A percentile compares a stretch with the other conserved stretches of the same genome.
Evolutionary conservation across 1,139 yeast genomes (phyloP).

Genomic region (Taphrina sp.): DNA sequence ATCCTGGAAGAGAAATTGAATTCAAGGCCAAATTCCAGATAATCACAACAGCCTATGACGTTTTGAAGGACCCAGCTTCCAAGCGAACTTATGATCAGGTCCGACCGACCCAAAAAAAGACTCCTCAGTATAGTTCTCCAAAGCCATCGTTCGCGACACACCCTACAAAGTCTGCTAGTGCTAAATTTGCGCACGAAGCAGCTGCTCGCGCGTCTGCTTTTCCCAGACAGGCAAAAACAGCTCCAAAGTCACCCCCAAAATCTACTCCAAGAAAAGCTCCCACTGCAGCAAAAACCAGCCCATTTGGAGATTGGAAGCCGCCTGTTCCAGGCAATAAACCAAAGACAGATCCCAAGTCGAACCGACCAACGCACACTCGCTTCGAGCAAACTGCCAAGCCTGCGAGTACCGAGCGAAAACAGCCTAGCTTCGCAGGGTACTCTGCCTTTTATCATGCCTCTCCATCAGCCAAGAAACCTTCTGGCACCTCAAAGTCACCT

Average conservation of each 20-base stretch:
- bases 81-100: slow-evolving; percentile 32
- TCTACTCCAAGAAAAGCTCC: slow-evolving; percentile 13
- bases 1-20: slow-evolving; percentile 32
- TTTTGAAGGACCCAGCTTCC: slow-evolving; percentile 23
- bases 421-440: not conserved
- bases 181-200: not conserved
- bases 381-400: not conserved
- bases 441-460: not conserved
- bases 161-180: not conserved
- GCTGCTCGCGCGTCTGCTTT: not conserved
- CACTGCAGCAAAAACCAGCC: slow-evolving; percentile 4
- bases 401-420: not conserved
- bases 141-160: not conserved
- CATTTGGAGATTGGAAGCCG: slow-evolving; percentile 3
- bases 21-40: slow-evolving; percentile 32
- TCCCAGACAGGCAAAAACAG: slow-evolving; percentile 7
- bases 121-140: not conserved
- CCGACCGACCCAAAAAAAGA: slow-evolving; percentile 8
- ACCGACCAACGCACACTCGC: too few relatives aligned
- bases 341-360: not conserved
- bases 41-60: slow-evolving; percentile 33
- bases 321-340: slow-evolving; percentile 6
- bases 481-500: not conserved
- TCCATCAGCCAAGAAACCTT: not conserved
- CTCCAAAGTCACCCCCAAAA: not conserved